phyloP scores from a whole-genome alignment of 1,139 yeast species.

The Blastobotrys persicus region DNA sequence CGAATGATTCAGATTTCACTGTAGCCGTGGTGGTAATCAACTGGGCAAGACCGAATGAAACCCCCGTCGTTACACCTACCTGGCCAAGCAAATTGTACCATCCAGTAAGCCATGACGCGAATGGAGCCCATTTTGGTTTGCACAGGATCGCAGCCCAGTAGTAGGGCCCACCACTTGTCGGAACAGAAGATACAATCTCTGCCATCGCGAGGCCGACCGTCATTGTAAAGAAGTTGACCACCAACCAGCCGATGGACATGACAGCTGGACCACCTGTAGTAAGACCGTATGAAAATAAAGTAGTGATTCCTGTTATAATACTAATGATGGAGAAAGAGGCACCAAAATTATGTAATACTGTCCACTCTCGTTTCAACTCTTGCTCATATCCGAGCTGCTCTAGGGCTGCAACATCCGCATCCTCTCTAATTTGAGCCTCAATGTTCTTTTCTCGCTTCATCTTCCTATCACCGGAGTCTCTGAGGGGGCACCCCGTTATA shows the following conservation, averaged over 20 bases:
- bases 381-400: conserved; percentile 54
- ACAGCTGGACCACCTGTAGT: conserved; percentile 41
- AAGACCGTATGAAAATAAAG: conserved; percentile 27
- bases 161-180: conserved; percentile 49
- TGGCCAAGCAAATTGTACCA: conserved; percentile 23
- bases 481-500: not conserved
- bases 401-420: conserved; percentile 22
- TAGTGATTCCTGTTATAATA: conserved; percentile 45
- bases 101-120: conserved; percentile 23
- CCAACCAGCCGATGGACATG: conserved; percentile 69
- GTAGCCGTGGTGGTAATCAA: conserved; percentile 28
- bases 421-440: not conserved
- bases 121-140: conserved; percentile 27
- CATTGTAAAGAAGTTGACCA: conserved; percentile 55
- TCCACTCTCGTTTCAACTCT: conserved; percentile 47
- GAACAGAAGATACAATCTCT: conserved; percentile 62
- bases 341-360: conserved; percentile 48
- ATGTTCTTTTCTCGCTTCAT: not conserved
- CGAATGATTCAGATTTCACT: conserved; percentile 30
- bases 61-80: conserved; percentile 24
- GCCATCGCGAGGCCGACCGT: conserved; percentile 61
- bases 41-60: conserved; percentile 28
- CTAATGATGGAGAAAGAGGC: conserved; percentile 56
- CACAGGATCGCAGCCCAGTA: conserved; percentile 29
- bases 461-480: not conserved